Base-by-base conservation (phyloP, 371 early-diverging fungal genomes). In the Dichotomocladium elegans region DNA sequence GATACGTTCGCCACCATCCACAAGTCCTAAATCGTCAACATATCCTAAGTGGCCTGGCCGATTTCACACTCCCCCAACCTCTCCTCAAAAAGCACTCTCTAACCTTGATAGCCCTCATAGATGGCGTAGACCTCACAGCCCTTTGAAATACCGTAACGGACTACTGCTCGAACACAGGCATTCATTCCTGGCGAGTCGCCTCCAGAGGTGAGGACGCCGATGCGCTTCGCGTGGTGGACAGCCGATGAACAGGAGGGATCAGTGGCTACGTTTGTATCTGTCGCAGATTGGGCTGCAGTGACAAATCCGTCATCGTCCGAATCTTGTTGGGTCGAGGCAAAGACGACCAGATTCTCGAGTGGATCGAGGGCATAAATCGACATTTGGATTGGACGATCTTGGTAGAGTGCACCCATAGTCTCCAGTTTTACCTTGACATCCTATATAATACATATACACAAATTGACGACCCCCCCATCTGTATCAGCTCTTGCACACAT, bases 141-240 rank as follows among this genome's bases (percentile, higher is more conserved):
- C 27, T 84, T 78, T 26, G 86, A 81, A 50, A 94, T 85, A 17
- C 95, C 90, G 48, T 92, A 89, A 42, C 99, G 83, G 7, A 97
- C 93, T 33, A 97, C 88, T 11, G 93, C 87, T 44, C 99, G 85
- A 15, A 99, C 97, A 24, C 91, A 91, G n/a, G 97, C 88, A 69
- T 99, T 99, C 99, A 99, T 99, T 26, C 99, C 99, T 8, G 93
- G 94, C 1, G 96, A 89, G 75, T 99, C 99, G 30, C 99, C 99
- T 26, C 99, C 99, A 43, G 93, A 92, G 12, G 99, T 99, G 46
- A 99, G 63, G 19, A 99, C 82, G 42, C 89, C 97, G 61, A 98
- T 90, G 41, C 81, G 83, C 3, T 47, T 45, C 19, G 54, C 47
- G 4, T 35, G 19, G 12, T 52, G 29, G 21, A 21, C 29, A 12